Base-by-base conservation (phyloP, 1,284 basidiomycete species). In the Cutaneotrichosporon daszewskae region DNA sequence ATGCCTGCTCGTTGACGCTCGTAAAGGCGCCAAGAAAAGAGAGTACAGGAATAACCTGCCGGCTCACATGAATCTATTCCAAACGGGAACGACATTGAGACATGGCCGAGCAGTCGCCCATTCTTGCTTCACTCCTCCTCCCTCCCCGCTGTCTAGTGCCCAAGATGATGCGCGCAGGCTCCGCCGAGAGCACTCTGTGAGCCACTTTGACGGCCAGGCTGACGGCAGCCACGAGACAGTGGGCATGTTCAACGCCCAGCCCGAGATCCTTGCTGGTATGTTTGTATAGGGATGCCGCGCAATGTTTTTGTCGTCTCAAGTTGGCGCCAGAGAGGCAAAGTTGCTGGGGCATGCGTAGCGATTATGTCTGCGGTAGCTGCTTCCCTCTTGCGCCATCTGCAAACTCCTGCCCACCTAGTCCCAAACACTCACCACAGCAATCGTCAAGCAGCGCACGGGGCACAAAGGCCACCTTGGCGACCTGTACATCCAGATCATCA, bases 251-350 rank as follows among this genome's bases (percentile, higher is more conserved):
- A 64, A 65, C 50, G 35, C 39, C 27, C 55, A 58, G 37, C 59
- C 59, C 9, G 62, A 65, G 32, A 43, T 49, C 28, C 46, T 65
- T 13, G 58, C 55, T 3, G 62, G 60, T 60, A 32, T 24, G 60
- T 49, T 20, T 13, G 5, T 16, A 1, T n/a, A 11, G 11, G 17
- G 12, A 20, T 14, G 20, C 35, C 24, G 12, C 26, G 23, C 25
- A 17, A 5, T 32, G 22, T 18, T 23, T 16, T 28, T n/a, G 17
- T 35, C 3, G 7, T 22, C 16, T 2, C 17, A 28, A n/a, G n/a
- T n/a, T 22, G 16, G 7, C 22, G 20, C 13, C 9, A 8, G n/a
- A 14, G 18, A n/a, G 13, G 14, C 24, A 23, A 17, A n/a, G 42
- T 36, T 39, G 17, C 2, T 29, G 20, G 33, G 7, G 18, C 19